These are phyloP conservation scores for Primulina tabacum DNA, from an alignment of 257 asterid genomes.

Conservation along the genomic window DNA sequence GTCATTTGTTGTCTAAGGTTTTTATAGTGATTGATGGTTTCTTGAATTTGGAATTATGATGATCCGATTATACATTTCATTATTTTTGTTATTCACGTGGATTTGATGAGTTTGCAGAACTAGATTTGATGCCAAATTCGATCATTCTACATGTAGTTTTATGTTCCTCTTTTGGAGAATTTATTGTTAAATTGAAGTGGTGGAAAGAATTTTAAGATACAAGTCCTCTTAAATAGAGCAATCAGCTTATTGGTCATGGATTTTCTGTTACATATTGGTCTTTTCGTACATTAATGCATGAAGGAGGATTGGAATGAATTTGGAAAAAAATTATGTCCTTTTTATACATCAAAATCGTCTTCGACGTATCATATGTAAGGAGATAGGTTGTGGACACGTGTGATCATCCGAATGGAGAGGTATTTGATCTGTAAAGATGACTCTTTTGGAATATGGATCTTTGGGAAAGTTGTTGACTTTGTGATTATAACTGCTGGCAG, in stretches of 20 bases:
- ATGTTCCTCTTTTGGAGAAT: not conserved
- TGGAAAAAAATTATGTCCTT: not conserved
- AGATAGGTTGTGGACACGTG: no score
- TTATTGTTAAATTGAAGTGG: not conserved
- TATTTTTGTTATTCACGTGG: not conserved
- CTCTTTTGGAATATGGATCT: not conserved
- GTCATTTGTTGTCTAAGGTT: not conserved
- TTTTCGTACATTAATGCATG: not conserved
- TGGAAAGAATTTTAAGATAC: not conserved
- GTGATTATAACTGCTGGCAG: not conserved
- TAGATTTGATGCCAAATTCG: not conserved
- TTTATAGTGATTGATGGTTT: not conserved
- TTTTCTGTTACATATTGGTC: not conserved
- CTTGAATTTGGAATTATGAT: conserved; percentile 8
- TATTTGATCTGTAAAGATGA: not conserved
- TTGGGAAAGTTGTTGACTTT: not conserved
- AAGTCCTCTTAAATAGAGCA: not conserved
- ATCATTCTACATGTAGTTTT: not conserved
- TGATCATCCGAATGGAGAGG: not conserved
- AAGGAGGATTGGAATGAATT: not conserved
- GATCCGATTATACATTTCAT: not conserved
- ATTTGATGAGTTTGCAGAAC: not conserved
- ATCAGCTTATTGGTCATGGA: not conserved
- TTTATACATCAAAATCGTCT: not conserved
- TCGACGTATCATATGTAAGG: not conserved